Conservation (phyloP, 352 stramenopile genomes). For the Lagenidium giganteum region DNA sequence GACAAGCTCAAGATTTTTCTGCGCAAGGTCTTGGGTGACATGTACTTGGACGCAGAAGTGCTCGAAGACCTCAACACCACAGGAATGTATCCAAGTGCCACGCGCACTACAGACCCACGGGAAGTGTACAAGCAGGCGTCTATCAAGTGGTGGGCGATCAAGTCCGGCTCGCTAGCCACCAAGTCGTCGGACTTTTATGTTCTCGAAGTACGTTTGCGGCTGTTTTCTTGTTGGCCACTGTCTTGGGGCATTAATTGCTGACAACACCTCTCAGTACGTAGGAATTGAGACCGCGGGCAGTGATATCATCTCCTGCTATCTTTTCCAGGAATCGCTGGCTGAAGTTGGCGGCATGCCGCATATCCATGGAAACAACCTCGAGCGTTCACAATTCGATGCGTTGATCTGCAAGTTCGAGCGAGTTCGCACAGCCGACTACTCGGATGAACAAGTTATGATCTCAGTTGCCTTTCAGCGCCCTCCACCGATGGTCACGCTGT, state of each 20-base stretch:
- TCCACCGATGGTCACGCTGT: conserved; percentile 74
- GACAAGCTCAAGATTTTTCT: conserved; percentile 85
- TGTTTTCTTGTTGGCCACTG: no score
- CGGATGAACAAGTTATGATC: conserved; percentile 75
- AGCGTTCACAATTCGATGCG: conserved; percentile 79
- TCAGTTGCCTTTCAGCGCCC: conserved; percentile 83
- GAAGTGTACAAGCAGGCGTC: conserved; percentile 84
- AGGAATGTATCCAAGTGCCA: conserved; percentile 71
- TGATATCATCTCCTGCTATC: conserved; percentile 78
- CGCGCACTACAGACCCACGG: conserved; percentile 51
- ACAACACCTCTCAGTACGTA: conserved; percentile 58
- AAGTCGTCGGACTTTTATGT: conserved; percentile 87
- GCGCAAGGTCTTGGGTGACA: conserved; percentile 73
- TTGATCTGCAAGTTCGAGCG: conserved; percentile 86
- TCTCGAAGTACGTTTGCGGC: conserved; percentile 45
- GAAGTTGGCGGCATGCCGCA: conserved; percentile 82
- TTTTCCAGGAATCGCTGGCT: conserved; percentile 82
- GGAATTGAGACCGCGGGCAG: conserved; percentile 70
- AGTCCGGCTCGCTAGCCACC: conserved; percentile 67
- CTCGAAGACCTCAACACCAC: conserved; percentile 80
- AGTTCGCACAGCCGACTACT: conserved; percentile 48
- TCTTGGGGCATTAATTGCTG: no score
- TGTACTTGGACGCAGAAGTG: conserved; percentile 81
- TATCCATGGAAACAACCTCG: conserved; percentile 71
- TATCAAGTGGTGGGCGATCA: conserved; percentile 89